phyloP scores from a whole-genome alignment of 2,329 filamentous ascomycete genomes.

The Dichotomopilus funicola region DNA sequence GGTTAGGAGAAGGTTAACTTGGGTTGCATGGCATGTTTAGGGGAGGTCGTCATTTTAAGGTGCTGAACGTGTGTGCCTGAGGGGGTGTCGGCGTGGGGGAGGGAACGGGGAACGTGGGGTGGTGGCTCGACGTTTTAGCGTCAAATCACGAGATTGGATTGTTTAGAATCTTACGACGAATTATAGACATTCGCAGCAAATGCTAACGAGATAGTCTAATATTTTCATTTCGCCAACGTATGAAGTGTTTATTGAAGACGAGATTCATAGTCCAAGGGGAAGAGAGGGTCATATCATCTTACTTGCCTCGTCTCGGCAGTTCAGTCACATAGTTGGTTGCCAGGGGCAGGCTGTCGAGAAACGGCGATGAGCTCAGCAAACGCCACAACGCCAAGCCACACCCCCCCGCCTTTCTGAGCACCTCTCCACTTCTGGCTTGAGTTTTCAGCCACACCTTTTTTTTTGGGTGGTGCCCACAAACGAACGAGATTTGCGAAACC shows the following conservation, averaged over 20 bases:
- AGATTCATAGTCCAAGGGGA: too few relatives aligned
- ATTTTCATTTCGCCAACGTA: too few relatives aligned
- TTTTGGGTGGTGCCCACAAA: slow-evolving; percentile 21
- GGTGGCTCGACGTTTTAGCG: slow-evolving; percentile 6
- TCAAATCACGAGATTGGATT: slow-evolving; percentile 14
- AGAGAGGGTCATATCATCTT: too few relatives aligned
- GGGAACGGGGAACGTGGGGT: slow-evolving; percentile 22
- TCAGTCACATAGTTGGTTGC: too few relatives aligned
- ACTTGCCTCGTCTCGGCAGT: too few relatives aligned
- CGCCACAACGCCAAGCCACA: not conserved
- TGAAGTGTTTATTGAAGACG: too few relatives aligned
- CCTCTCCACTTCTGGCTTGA: not conserved
- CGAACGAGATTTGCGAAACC: slow-evolving; percentile 23
- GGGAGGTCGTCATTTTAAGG: slow-evolving; percentile 14
- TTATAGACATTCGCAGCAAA: not conserved
- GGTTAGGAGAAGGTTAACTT: not conserved
- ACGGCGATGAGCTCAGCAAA: not conserved
- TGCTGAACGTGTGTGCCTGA: not conserved
- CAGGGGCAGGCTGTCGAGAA: too few relatives aligned
- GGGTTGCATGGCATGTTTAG: not conserved
- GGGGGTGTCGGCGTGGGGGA: slow-evolving; percentile 20
- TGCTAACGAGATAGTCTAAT: not conserved
- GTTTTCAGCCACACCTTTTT: slow-evolving; percentile 11
- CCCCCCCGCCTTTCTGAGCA: not conserved
- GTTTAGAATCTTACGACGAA: not conserved